phyloP scores from a whole-genome alignment of 805 yeast species.

The Cyberlindnera sargentensis region DNA sequence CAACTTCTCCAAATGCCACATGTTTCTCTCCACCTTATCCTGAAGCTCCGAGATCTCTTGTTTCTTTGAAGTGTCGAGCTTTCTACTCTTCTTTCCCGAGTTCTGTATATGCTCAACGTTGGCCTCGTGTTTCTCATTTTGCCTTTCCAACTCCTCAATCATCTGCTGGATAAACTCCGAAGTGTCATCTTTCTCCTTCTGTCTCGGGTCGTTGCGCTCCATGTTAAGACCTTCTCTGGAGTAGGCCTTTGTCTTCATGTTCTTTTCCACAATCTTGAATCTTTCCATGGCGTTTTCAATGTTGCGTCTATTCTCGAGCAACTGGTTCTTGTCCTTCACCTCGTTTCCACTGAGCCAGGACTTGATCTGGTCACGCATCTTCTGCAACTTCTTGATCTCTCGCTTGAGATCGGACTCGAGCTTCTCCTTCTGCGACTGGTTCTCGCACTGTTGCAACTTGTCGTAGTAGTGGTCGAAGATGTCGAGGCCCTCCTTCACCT shows the following conservation, averaged over 20 bases:
- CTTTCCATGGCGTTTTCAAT: constrained; percentile 87
- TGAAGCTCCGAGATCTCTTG: constrained; percentile 55
- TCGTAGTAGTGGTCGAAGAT: constrained; percentile 83
- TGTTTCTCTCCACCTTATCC: constrained; percentile 63
- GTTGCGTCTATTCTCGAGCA: constrained; percentile 66
- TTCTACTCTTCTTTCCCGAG: constrained; percentile 46
- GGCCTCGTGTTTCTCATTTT: constrained; percentile 71
- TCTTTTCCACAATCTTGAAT: constrained; percentile 89
- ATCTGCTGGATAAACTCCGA: constrained; percentile 59
- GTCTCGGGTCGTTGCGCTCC: constrained; percentile 68
- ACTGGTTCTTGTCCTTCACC: constrained; percentile 79
- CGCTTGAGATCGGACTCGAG: constrained; percentile 87
- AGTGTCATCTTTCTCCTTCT: constrained; percentile 70
- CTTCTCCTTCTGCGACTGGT: constrained; percentile 86
- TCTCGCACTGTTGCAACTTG: constrained; percentile 73
- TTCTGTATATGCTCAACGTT: constrained; percentile 50
- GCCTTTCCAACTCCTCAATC: constrained; percentile 76
- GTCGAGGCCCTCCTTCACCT: constrained; percentile 85
- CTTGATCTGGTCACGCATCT: constrained; percentile 91
- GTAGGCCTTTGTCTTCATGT: constrained; percentile 89
- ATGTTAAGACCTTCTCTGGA: constrained; percentile 86
- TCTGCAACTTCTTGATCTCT: constrained; percentile 90
- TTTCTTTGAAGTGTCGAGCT: constrained; percentile 43
- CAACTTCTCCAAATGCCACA: constrained; percentile 68
- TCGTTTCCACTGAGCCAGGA: constrained; percentile 90